Conservation (phyloP, 2,329 filamentous ascomycete species). For the Fusarium sp. region DNA sequence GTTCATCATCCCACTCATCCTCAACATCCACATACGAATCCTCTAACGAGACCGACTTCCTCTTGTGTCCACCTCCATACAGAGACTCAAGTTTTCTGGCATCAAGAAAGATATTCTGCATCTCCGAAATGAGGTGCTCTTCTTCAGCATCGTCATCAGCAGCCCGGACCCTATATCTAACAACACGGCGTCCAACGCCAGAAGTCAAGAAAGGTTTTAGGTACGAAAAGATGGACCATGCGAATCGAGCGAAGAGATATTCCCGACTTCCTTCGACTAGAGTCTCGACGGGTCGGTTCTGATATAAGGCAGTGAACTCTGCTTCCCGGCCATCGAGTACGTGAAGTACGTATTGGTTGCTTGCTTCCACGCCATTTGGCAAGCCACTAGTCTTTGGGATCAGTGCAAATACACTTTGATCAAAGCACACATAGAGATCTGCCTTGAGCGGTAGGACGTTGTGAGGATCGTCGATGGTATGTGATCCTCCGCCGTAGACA, state of each 20-base stretch:
- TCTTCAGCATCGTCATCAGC: slow-evolving; percentile 18
- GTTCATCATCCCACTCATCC: slow-evolving; percentile 35
- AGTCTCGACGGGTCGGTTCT: slow-evolving; percentile 18
- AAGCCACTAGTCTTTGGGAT: slow-evolving; percentile 11
- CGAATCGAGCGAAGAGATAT: slow-evolving; percentile 25
- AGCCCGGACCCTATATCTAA: slow-evolving; percentile 9
- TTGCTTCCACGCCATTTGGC: not conserved
- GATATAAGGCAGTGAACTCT: slow-evolving; percentile 31
- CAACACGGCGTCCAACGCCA: slow-evolving; percentile 14
- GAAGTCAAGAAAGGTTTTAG: slow-evolving; percentile 29
- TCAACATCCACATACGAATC: slow-evolving; percentile 33
- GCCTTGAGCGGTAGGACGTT: slow-evolving; percentile 33
- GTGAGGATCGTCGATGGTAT: slow-evolving; percentile 28
- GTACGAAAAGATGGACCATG: slow-evolving; percentile 28
- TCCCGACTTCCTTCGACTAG: slow-evolving; percentile 19
- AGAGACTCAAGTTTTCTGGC: slow-evolving; percentile 17
- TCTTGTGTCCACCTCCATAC: slow-evolving; percentile 15
- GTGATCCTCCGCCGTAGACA: slow-evolving; percentile 30
- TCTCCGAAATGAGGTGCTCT: slow-evolving; percentile 15
- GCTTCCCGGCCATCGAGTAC: slow-evolving; percentile 20
- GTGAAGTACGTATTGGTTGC: slow-evolving; percentile 21
- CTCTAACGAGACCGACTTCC: slow-evolving; percentile 4
- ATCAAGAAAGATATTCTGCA: slow-evolving; percentile 32
- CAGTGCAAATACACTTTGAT: slow-evolving; percentile 29
- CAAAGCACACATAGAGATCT: slow-evolving; percentile 34